Conservation (phyloP, 2,329 filamentous ascomycete species). For the Parafenestella ontariensis region DNA sequence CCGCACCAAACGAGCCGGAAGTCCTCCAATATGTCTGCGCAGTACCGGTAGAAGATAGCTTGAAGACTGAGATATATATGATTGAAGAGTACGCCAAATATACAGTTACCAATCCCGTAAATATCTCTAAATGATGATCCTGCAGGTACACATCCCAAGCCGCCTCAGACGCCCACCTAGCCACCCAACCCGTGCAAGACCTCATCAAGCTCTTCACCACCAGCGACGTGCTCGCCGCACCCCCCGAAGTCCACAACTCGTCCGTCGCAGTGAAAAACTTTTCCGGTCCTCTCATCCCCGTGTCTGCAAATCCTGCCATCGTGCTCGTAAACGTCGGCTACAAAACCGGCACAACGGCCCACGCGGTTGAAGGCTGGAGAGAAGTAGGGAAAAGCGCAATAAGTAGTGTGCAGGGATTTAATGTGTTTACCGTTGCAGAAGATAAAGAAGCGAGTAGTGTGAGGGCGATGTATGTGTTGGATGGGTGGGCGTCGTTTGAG, state of each 20-base stretch:
- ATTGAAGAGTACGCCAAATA: constrained; percentile 30
- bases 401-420: constrained; percentile 11
- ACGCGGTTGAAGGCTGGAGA: constrained; percentile 12
- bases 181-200: constrained; percentile 28
- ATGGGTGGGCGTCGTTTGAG: constrained; percentile 9
- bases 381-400: constrained; percentile 7
- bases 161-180: constrained; percentile 28
- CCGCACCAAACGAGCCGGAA: constrained; percentile 26
- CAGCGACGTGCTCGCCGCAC: constrained; percentile 23
- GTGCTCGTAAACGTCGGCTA: constrained; percentile 22
- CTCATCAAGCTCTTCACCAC: constrained; percentile 30
- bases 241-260: constrained; percentile 29
- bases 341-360: constrained; percentile 3
- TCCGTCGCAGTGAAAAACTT: constrained; percentile 10
- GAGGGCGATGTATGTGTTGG: constrained; percentile 14
- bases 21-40: constrained; percentile 34
- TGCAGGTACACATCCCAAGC: constrained; percentile 28
- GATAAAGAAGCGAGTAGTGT: constrained; percentile 19
- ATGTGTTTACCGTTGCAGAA: constrained; percentile 9
- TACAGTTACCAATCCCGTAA: not conserved
- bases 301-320: constrained; percentile 20
- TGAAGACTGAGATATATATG: constrained; percentile 31
- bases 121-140: too few relatives aligned
- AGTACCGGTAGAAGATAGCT: constrained; percentile 22
- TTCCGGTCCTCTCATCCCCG: not conserved